A percentile compares a stretch with the other conserved stretches of the same genome.
Conservation (phyloP, 768 basidiomycete species). For the Pholiota microspora region DNA sequence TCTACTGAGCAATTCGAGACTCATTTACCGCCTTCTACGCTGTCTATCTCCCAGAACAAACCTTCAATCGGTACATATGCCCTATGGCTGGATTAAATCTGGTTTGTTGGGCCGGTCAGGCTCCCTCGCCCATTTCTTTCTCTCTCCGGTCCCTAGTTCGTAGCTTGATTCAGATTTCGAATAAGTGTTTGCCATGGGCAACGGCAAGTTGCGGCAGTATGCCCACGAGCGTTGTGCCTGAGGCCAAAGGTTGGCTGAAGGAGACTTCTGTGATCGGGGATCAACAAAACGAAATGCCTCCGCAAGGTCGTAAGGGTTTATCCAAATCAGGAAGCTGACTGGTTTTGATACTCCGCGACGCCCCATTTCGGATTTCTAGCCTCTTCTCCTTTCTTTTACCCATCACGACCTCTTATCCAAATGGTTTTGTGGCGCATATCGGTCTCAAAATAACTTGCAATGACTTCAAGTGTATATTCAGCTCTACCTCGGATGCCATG, state of each 20-base stretch:
- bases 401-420: slow-evolving; percentile 21
- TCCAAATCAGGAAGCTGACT: slow-evolving; percentile 15
- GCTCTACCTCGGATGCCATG: slow-evolving; percentile 25
- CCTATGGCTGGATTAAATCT: slow-evolving; percentile 16
- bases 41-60: slow-evolving; percentile 20
- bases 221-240: slow-evolving; percentile 32
- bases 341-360: slow-evolving; percentile 30
- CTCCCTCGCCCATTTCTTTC: slow-evolving; percentile 4
- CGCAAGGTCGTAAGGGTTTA: slow-evolving; percentile 33
- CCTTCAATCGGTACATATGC: slow-evolving; percentile 8
- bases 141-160: background rate
- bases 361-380: slow-evolving; percentile 12
- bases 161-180: slow-evolving; percentile 11
- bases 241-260: slow-evolving; percentile 13
- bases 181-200: slow-evolving; percentile 20
- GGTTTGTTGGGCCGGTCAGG: slow-evolving; percentile 21
- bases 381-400: slow-evolving; percentile 19
- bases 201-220: slow-evolving; percentile 37
- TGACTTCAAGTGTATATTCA: slow-evolving; percentile 16
- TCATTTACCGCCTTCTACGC: slow-evolving; percentile 17
- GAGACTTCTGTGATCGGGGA: slow-evolving; percentile 59
- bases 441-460: slow-evolving; percentile 23
- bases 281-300: slow-evolving; percentile 40
- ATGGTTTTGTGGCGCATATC: slow-evolving; percentile 36
- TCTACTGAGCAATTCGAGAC: slow-evolving; percentile 12